Conservation (phyloP, 2,329 filamentous ascomycete species). For the Trichoderma endophyticum region DNA sequence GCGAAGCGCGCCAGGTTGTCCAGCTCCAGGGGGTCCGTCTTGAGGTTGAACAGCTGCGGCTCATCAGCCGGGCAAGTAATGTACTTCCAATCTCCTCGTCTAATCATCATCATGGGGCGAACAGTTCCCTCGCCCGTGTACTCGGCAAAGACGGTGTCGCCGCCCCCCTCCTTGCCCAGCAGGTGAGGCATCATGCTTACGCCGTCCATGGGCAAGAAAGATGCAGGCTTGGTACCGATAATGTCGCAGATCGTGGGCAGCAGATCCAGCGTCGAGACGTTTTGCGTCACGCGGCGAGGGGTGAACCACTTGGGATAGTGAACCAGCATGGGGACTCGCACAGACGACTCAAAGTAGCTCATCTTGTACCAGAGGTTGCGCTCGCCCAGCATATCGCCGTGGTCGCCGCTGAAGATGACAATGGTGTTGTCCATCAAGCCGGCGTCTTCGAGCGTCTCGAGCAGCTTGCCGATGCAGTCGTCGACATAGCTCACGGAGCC, state of each 20-base stretch:
- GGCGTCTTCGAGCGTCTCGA: conserved; percentile 74
- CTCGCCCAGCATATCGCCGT: conserved; percentile 95
- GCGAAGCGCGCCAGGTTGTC: conserved; percentile 61
- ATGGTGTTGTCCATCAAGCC: conserved; percentile 82
- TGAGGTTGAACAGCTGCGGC: conserved; percentile 79
- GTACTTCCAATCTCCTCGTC: conserved; percentile 86
- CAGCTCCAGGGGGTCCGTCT: conserved; percentile 71
- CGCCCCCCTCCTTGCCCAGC: conserved; percentile 60
- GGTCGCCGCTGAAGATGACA: conserved; percentile 87
- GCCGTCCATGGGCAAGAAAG: conserved; percentile 80
- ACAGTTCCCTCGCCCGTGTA: conserved; percentile 93
- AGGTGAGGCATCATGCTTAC: conserved; percentile 78
- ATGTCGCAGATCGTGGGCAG: conserved; percentile 85
- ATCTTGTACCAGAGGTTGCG: conserved; percentile 96
- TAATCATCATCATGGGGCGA: conserved; percentile 90
- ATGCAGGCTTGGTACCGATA: conserved; percentile 66
- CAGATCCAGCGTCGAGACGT: conserved; percentile 88
- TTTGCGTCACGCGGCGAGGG: conserved; percentile 73
- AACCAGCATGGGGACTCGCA: conserved; percentile 82
- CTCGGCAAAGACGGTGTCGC: conserved; percentile 89
- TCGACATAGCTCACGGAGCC: conserved; percentile 92
- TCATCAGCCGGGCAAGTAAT: conserved; percentile 81
- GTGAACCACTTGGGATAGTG: conserved; percentile 73
- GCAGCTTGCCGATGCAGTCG: conserved; percentile 81
- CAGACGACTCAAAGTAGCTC: conserved; percentile 91